Evolutionary conservation across 306 rosid species (phyloP).

Genomic region (Cotoneaster glaucophyllus): DNA sequence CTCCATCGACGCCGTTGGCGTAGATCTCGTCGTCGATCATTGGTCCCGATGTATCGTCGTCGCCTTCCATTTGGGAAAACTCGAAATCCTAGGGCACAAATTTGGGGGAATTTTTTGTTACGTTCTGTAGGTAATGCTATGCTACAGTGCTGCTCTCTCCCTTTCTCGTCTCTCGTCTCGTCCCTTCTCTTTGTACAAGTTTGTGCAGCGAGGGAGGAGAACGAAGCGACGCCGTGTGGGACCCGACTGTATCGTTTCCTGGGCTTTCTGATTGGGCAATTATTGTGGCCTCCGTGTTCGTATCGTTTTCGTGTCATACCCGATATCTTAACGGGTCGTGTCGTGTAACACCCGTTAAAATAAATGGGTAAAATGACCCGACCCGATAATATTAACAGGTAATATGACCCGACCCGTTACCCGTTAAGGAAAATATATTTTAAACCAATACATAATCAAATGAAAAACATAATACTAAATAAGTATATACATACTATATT

Average conservation of each 20-base stretch:
- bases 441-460: too few relatives aligned
- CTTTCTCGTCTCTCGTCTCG: not conserved
- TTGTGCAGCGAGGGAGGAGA: not conserved
- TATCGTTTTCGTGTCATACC: too few relatives aligned
- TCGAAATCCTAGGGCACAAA: not conserved
- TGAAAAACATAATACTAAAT: too few relatives aligned
- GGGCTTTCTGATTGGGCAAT: not conserved
- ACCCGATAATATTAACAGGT: too few relatives aligned
- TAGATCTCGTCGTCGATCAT: conserved; percentile 88
- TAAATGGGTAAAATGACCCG: too few relatives aligned
- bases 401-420: too few relatives aligned
- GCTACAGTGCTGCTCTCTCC: not conserved
- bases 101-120: conserved; percentile 13
- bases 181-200: not conserved
- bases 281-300: too few relatives aligned
- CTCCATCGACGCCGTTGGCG: conserved; percentile 50
- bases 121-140: not conserved
- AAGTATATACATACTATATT: too few relatives aligned
- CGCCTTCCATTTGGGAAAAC: conserved; percentile 52
- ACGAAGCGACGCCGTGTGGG: not conserved
- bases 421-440: too few relatives aligned
- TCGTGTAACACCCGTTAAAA: too few relatives aligned
- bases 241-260: not conserved
- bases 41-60: conserved; percentile 56
- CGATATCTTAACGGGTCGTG: too few relatives aligned